Base-by-base conservation (phyloP, 2,329 filamentous ascomycete species). In the Thermomyces lanuginosus region DNA sequence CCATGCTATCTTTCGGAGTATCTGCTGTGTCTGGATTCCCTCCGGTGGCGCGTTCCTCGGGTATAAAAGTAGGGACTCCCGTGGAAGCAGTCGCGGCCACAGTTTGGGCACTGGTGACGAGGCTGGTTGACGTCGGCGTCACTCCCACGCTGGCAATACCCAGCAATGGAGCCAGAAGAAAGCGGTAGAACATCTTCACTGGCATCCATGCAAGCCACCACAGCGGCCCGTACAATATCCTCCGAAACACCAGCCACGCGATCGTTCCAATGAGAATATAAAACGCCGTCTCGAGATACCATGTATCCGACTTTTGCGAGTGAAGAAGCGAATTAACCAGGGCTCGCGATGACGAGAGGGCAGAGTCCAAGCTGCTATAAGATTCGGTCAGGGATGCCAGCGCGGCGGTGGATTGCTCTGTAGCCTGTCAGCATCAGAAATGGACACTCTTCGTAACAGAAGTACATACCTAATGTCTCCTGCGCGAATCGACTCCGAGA, bases 231-330 rank as follows among this genome's bases (percentile, higher is more conserved):
- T 91, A 98, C 5, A 98, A 46, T 21, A 86, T 61, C 22, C 89
- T 63, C 15, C 89, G 64, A 45, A 91, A 93, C 5, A 92, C 47
- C 5, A 98, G 64, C 89, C 89, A 98, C 16, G 61, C 63, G 21
- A 84, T 72, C 1, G 83, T 93, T 4, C 58, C 68, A 12, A 77
- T 45, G 9, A 95, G 66, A 40, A 93, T 64, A 48, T 84, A 91
- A 38, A 95, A 73, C 2, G 84, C 72, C 19, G 80, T 91, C 54
- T 89, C 78, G 17, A 98, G 67, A 49, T 98, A 98, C 89, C 89
- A 98, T 2, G 84, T 93, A 48, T 98, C 89, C 38, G 77, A 89
- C 63, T 98, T 98, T 48, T 91, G 82, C 36, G 80, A 89, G 34
- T 72, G 71, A 24, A 95, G 58, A 23, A 98, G 61, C 10, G 80